Percentiles rank a stretch among this genome's conserved stretches.
Conservation (phyloP, 2,329 filamentous ascomycete genomes). For the Apiospora rasikravindrae region DNA sequence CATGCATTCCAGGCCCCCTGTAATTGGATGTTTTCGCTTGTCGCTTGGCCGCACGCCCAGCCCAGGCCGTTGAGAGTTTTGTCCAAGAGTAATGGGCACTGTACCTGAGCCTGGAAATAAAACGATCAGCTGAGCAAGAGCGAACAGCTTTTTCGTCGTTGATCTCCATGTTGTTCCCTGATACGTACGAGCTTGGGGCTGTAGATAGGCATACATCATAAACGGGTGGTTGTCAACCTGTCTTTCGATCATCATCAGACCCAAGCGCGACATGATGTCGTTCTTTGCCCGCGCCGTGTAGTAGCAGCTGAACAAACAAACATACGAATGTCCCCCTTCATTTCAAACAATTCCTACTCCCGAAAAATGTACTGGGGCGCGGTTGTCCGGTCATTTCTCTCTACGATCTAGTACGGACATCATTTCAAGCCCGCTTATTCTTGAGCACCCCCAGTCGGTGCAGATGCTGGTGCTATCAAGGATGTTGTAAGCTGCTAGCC, state of each 20-base stretch:
- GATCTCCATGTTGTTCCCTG: neutral
- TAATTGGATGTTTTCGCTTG: neutral
- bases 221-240: neutral
- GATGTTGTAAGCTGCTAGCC: neutral
- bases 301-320: neutral
- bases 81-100: neutral
- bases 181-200: neutral
- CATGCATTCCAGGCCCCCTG: neutral
- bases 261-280: neutral
- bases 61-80: neutral
- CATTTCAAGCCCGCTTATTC: neutral
- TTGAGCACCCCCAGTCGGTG: neutral
- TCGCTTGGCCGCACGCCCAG: neutral
- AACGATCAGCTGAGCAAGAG: neutral
- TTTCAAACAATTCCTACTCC: neutral
- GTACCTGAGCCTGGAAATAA: neutral
- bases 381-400: conserved; percentile 1
- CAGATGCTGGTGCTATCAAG: neutral
- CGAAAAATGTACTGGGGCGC: neutral
- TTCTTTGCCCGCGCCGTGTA: neutral
- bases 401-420: neutral
- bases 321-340: neutral
- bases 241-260: neutral
- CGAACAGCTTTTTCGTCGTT: neutral
- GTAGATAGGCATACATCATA: neutral